Conservation (phyloP, 2,329 filamentous ascomycete genomes). For the Fusarium subtropicale region DNA sequence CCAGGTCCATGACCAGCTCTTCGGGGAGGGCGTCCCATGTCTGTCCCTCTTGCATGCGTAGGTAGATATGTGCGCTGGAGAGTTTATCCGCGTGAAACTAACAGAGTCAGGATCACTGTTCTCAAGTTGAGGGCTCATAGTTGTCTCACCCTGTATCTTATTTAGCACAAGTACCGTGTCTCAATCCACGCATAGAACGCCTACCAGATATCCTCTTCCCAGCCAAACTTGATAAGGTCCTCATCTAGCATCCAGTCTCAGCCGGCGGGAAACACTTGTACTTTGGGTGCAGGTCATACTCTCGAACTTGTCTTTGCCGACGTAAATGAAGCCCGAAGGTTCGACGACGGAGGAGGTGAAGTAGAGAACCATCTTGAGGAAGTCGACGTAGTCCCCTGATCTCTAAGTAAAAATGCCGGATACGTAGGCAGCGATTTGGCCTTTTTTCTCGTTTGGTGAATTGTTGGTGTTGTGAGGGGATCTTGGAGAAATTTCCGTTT, state of each 20-base stretch:
- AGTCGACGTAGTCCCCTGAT: rapidly evolving
- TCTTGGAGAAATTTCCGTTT: conserved; percentile 41
- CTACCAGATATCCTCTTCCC: conserved; percentile 96
- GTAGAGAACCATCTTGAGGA: conserved; percentile 84
- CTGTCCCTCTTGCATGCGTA: conserved; percentile 82
- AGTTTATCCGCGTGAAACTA: conserved; percentile 98
- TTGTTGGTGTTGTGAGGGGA: conserved; percentile 34
- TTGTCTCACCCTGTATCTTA: conserved; percentile 37
- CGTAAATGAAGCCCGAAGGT: conserved; percentile 89
- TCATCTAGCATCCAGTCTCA: conserved; percentile 73
- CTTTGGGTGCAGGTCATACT: conserved; percentile 69
- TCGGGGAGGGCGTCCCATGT: conserved; percentile 85
- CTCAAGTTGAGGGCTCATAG: background rate
- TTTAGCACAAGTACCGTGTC: conserved; percentile 17
- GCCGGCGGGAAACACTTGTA: conserved; percentile 18
- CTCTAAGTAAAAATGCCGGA: background rate
- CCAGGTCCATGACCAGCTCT: conserved; percentile 84
- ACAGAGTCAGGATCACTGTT: background rate
- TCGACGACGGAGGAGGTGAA: conserved; percentile 88
- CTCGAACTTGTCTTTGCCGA: conserved; percentile 99
- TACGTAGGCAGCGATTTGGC: background rate
- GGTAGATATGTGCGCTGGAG: conserved; percentile 95
- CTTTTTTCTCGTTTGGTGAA: background rate
- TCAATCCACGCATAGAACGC: conserved; percentile 31
- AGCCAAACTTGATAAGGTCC: conserved; percentile 92